Percentiles rank a stretch among this genome's conserved stretches.
Conservation (phyloP, 805 yeast genomes). For the Pichia phayaonensis region DNA sequence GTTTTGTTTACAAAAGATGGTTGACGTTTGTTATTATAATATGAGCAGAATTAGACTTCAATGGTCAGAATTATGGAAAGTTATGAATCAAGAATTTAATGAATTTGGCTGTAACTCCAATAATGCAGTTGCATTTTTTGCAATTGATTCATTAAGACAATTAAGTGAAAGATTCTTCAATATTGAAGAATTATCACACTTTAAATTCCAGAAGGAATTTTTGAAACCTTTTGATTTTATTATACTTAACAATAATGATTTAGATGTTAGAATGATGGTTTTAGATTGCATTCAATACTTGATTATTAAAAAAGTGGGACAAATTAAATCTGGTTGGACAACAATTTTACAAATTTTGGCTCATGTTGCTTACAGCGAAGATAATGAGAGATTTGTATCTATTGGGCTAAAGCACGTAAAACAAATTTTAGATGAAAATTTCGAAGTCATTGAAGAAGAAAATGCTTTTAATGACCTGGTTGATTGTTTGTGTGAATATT, state of each 20-base stretch:
- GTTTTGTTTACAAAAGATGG: conserved; percentile 89
- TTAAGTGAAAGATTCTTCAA: conserved; percentile 86
- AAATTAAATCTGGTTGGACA: conserved; percentile 90
- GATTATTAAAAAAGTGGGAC: conserved; percentile 63
- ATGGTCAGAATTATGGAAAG: conserved; percentile 94
- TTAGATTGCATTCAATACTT: conserved; percentile 84
- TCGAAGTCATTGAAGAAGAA: conserved; percentile 57
- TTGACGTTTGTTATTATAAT: conserved; percentile 95
- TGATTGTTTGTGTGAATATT: conserved; percentile 68
- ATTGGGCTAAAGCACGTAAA: conserved; percentile 59
- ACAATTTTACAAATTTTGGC: conserved; percentile 76
- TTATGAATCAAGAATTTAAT: conserved; percentile 85
- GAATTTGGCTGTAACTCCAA: conserved; percentile 77
- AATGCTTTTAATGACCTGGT: conserved; percentile 64
- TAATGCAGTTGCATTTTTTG: conserved; percentile 73
- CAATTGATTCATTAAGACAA: conserved; percentile 90
- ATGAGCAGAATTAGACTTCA: conserved; percentile 94
- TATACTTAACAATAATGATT: conserved; percentile 55
- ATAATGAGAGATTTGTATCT: conserved; percentile 49
- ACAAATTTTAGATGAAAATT: conserved; percentile 52
- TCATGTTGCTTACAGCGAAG: conserved; percentile 54
- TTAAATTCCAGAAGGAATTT: conserved; percentile 92
- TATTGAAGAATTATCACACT: conserved; percentile 89
- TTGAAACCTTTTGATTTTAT: conserved; percentile 84
- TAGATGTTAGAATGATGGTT: conserved; percentile 79